Percentiles rank a stretch among this genome's conserved stretches.
Conservation (phyloP, 2,329 filamentous ascomycete species). For the Tolypocladium guangdongense region DNA sequence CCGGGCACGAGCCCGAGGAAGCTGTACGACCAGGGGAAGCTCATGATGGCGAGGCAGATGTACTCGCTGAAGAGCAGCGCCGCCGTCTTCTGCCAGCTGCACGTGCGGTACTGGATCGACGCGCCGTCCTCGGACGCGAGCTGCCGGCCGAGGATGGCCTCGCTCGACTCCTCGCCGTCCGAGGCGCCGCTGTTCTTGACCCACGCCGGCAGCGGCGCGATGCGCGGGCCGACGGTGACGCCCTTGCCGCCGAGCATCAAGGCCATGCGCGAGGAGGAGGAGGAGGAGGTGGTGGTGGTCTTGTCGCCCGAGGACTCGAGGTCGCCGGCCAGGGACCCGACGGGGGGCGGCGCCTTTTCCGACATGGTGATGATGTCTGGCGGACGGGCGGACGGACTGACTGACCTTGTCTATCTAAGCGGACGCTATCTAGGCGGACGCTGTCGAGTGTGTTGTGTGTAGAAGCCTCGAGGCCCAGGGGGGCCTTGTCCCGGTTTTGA, state of each 20-base stretch:
- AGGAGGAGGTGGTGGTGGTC: conserved; percentile 3
- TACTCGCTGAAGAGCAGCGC: conserved; percentile 89
- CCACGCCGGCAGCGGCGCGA: conserved; percentile 32
- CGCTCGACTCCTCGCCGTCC: conserved; percentile 33
- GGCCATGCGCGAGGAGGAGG: conserved; percentile 17
- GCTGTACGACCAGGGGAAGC: conserved; percentile 88
- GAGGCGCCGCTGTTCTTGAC: conserved; percentile 22
- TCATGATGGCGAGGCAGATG: conserved; percentile 88
- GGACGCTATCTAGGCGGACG: too few relatives aligned
- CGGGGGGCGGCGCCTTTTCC: conserved; percentile 8
- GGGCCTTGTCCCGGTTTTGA: neutral
- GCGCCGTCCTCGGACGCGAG: conserved; percentile 66
- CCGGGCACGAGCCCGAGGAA: conserved; percentile 76
- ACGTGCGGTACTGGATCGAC: conserved; percentile 84
- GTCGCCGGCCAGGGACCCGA: conserved; percentile 7
- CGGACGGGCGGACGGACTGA: neutral
- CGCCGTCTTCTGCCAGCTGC: conserved; percentile 91
- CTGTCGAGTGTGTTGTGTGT: too few relatives aligned
- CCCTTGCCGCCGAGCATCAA: conserved; percentile 26
- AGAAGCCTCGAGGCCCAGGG: neutral
- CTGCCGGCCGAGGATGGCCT: conserved; percentile 49
- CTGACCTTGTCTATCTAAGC: too few relatives aligned
- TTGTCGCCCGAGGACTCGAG: conserved; percentile 8
- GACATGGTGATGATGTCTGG: conserved; percentile 11
- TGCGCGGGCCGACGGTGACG: conserved; percentile 39